Evolutionary conservation across 116 monocot genomes (phyloP), one percentile per base, ranked within the genome.

Genomic region (Phalaenopsis hybrid): DNA sequence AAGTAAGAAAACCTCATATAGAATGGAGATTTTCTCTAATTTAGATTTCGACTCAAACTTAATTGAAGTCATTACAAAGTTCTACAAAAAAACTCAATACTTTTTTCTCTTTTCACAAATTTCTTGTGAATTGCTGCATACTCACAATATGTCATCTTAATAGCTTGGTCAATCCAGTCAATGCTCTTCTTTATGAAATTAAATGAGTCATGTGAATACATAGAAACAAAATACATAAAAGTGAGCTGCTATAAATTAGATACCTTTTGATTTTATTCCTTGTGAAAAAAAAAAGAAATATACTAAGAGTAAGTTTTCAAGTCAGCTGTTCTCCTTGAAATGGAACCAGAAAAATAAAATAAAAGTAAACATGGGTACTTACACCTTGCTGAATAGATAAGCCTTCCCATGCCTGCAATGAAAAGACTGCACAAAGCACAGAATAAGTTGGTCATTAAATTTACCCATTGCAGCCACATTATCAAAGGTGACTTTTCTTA

Each of bases 361-460:
- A 37, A 37, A 37, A 37, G 2, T 37, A 37, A 52, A 76, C 13
- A 23, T 77, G 76, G 77, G 13, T 57, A 89, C 91, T 91, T 89
- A 91, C 91, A 91, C 91, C 80, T 89, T 91, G 82, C 84, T 85
- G 91, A 87, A 91, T 85, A 91, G 89, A 84, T 91, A 91, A 69
- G 89, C 91, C 77, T 87, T 89, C 67, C 91, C 91, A 84, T 91
- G 87, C 87, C 63, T 87, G 91, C 85, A 85, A 75, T 91, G 91
- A 84, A 89, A 91, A 76, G 83, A 16, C 91, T 91, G 89, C 55
- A 81, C 28, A 83, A 57, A 81, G 44, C 46, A 75, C 45, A 75
- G 4, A 75, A 16, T 75, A 75, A 44, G 18, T 45, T 45, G 16
- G 20, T 45, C 17, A 45, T 46, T 16, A 73, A 73, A 73, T 12